phyloP scores from a whole-genome alignment of 257 asterid genomes.

The Plantago ovata region DNA sequence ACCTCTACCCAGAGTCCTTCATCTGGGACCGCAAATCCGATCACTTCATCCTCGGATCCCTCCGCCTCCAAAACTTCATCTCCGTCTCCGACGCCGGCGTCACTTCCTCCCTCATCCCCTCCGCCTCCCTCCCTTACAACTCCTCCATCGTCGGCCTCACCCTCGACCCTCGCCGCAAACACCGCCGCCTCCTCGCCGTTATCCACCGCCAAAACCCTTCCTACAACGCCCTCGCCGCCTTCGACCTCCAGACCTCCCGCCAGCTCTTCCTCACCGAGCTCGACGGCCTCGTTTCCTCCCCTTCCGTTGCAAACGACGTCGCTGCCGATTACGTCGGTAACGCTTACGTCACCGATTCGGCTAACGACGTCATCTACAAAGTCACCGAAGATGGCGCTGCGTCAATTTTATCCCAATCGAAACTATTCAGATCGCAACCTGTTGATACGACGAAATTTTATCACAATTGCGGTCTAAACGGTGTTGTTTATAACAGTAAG shows the following conservation, averaged over 20 bases:
- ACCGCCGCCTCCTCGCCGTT: conserved; percentile 63
- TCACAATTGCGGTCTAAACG: conserved; percentile 51
- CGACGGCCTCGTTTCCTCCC: conserved; percentile 31
- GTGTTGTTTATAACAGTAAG: conserved; percentile 50
- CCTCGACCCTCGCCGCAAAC: conserved; percentile 42
- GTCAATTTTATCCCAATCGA: conserved; percentile 45
- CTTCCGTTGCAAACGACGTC: conserved; percentile 49
- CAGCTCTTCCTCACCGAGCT: conserved; percentile 48
- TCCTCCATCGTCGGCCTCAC: conserved; percentile 56
- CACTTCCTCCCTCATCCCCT: conserved; percentile 42
- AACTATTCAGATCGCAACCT: conserved; percentile 31
- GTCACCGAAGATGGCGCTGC: conserved; percentile 52
- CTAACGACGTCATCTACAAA: conserved; percentile 55
- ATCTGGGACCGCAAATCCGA: conserved; percentile 67
- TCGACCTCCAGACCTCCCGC: conserved; percentile 43
- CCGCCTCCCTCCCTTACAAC: conserved; percentile 38
- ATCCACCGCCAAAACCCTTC: conserved; percentile 45
- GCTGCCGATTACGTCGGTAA: conserved; percentile 62
- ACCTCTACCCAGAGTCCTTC: conserved; percentile 69
- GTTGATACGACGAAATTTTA: conserved; percentile 27
- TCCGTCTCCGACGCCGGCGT: conserved; percentile 86
- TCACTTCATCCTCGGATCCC: conserved; percentile 71
- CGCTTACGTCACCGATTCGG: conserved; percentile 71
- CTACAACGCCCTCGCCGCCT: conserved; percentile 55
- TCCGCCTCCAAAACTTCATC: conserved; percentile 43